phyloP scores from a whole-genome alignment of 1,284 basidiomycete genomes.

The Austroboletus rostrupii region DNA sequence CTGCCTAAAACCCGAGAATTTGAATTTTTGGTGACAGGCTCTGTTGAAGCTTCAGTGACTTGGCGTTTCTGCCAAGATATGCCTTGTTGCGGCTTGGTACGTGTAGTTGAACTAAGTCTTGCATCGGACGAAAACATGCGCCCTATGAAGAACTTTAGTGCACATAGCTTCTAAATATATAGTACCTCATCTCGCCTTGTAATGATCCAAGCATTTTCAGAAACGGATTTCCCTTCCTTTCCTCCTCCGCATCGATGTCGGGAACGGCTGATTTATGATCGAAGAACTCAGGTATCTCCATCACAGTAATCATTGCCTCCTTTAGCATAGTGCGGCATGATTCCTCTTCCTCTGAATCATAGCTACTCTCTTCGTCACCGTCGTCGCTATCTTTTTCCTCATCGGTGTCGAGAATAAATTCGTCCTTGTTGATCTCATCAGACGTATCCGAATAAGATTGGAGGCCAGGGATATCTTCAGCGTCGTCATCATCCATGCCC shows the following conservation, averaged over 20 bases:
- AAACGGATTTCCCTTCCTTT: slow-evolving; percentile 67
- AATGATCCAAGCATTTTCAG: slow-evolving; percentile 66
- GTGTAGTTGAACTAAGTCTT: slow-evolving; percentile 45
- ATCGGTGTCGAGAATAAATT: slow-evolving; percentile 34
- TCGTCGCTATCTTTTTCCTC: slow-evolving; percentile 39
- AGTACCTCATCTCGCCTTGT: slow-evolving; percentile 45
- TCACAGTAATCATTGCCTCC: slow-evolving; percentile 67
- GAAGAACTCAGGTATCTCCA: slow-evolving; percentile 54
- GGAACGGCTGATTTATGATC: slow-evolving; percentile 39
- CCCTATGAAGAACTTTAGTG: slow-evolving; percentile 38
- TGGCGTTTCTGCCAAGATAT: slow-evolving; percentile 13
- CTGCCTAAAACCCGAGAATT: slow-evolving; percentile 2
- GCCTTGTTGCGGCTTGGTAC: slow-evolving; percentile 29
- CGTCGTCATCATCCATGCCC: slow-evolving; percentile 35
- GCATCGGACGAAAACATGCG: slow-evolving; percentile 66
- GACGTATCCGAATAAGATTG: slow-evolving; percentile 59
- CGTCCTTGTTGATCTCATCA: slow-evolving; percentile 34
- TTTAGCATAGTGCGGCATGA: slow-evolving; percentile 53
- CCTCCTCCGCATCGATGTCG: slow-evolving; percentile 44
- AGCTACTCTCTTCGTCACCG: slow-evolving; percentile 43
- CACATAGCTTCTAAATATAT: not conserved
- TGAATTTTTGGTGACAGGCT: slow-evolving; percentile 6
- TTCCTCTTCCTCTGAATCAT: slow-evolving; percentile 68
- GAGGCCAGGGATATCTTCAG: slow-evolving; percentile 56
- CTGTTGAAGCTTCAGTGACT: slow-evolving; percentile 10